These are phyloP conservation scores for Kluyveromyces sp. DNA, from an alignment of 1,139 yeast species.

Conservation along the genomic window DNA sequence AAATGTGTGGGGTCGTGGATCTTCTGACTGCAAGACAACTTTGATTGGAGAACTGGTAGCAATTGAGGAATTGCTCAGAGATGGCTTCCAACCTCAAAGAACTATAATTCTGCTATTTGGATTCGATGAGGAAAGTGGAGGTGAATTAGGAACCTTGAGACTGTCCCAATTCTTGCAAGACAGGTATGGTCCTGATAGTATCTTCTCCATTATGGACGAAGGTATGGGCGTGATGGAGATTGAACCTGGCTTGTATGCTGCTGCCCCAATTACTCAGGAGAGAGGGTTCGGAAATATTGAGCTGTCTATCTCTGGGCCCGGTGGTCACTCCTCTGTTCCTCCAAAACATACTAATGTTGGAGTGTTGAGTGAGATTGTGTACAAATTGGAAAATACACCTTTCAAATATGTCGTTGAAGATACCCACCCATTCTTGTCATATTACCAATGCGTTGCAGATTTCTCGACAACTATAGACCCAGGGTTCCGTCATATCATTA, in stretches of 20 bases:
- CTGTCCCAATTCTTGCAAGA: conserved; percentile 36
- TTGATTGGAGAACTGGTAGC: conserved; percentile 47
- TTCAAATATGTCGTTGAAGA: conserved; percentile 36
- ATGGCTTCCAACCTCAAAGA: conserved; percentile 40
- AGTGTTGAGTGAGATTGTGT: conserved; percentile 40
- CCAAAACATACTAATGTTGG: conserved; percentile 57
- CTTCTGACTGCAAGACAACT: conserved; percentile 51
- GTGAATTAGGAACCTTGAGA: conserved; percentile 41
- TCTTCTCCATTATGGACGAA: conserved; percentile 50
- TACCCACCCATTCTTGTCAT: conserved; percentile 39
- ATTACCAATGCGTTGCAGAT: conserved; percentile 36
- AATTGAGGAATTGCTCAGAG: conserved; percentile 36
- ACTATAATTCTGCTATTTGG: conserved; percentile 49
- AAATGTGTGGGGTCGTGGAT: conserved; percentile 53
- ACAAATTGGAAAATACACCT: conserved; percentile 38
- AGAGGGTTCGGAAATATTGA: conserved; percentile 16
- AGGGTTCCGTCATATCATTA: conserved; percentile 28
- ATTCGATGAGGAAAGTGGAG: conserved; percentile 55
- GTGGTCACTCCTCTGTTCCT: conserved; percentile 36
- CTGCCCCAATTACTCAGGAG: conserved; percentile 16
- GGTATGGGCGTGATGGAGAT: conserved; percentile 33
- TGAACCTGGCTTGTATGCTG: conserved; percentile 16
- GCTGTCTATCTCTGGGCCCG: conserved; percentile 11
- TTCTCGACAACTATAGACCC: conserved; percentile 24
- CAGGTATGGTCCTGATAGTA: conserved; percentile 47